Percentiles rank a stretch among this genome's conserved stretches.
These are phyloP conservation scores for Petasospora rhodanensis DNA, from an alignment of 1,139 yeast species.

Conservation along the genomic window DNA sequence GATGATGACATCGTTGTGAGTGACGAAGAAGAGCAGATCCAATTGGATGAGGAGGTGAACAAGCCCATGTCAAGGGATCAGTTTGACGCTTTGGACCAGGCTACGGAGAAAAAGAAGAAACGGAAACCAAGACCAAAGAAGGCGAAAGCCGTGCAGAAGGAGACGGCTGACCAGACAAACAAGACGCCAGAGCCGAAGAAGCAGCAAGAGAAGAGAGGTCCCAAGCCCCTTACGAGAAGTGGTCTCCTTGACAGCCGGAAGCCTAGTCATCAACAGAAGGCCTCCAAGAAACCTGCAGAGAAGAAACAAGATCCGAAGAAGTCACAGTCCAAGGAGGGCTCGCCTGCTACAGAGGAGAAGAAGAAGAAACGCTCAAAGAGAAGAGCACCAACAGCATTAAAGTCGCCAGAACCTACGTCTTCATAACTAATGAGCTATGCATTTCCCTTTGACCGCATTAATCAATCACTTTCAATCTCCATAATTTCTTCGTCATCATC, in stretches of 20 bases:
- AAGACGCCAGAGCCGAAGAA: too few relatives aligned
- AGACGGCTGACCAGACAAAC: too few relatives aligned
- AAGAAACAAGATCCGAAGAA: background rate
- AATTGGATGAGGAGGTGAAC: constrained; percentile 8
- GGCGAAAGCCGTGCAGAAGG: background rate
- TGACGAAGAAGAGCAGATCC: constrained; percentile 17
- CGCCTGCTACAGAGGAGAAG: too few relatives aligned
- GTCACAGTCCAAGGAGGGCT: constrained; percentile 3
- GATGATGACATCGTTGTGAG: constrained; percentile 9
- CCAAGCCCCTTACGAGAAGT: constrained; percentile 7
- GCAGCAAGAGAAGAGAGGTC: background rate
- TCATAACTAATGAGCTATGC: background rate
- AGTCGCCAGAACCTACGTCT: background rate
- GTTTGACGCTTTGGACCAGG: background rate
- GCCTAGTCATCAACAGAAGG: constrained; percentile 2
- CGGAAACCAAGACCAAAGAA: background rate
- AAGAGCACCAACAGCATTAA: constrained; percentile 9
- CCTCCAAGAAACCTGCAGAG: background rate
- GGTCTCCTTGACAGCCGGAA: constrained; percentile 1
- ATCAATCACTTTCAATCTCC: constrained; percentile 56
- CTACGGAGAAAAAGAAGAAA: background rate
- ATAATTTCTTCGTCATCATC: constrained; percentile 59
- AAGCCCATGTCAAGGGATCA: too few relatives aligned
- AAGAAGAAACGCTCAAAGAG: too few relatives aligned
- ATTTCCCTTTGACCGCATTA: background rate